Conservation (phyloP, 2,329 filamentous ascomycete genomes). For the Alternaria hordeiaustralica region DNA sequence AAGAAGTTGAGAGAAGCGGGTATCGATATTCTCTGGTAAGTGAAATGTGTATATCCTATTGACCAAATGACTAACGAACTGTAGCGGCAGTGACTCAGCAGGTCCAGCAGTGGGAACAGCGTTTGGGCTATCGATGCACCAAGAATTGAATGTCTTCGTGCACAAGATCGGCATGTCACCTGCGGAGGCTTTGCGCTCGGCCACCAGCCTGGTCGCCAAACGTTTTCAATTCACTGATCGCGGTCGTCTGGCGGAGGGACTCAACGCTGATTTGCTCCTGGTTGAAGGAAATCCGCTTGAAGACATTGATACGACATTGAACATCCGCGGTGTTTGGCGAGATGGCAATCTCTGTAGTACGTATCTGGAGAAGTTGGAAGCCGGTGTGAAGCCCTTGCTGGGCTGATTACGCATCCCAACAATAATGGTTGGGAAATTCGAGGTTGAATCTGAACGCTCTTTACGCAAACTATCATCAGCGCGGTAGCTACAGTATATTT, state of each 20-base stretch:
- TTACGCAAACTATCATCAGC: too few species aligned
- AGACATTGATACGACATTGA: slow-evolving; percentile 50
- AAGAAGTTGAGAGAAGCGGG: slow-evolving; percentile 48
- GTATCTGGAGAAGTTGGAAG: slow-evolving; percentile 27
- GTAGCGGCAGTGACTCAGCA: slow-evolving; percentile 53
- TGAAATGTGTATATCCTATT: neutral
- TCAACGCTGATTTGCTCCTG: slow-evolving; percentile 53
- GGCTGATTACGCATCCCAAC: neutral
- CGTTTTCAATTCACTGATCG: slow-evolving; percentile 52
- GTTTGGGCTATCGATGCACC: slow-evolving; percentile 52
- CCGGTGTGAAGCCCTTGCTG: neutral
- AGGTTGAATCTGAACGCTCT: neutral
- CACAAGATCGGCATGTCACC: slow-evolving; percentile 52
- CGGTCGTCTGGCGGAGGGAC: slow-evolving; percentile 48
- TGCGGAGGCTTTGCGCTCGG: slow-evolving; percentile 49
- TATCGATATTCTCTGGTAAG: slow-evolving; percentile 51
- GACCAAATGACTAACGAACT: slow-evolving; percentile 5
- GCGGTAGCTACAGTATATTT: too few species aligned
- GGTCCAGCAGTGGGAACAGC: slow-evolving; percentile 53
- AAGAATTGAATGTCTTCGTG: slow-evolving; percentile 53
- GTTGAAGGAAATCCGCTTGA: slow-evolving; percentile 54
- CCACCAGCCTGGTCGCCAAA: slow-evolving; percentile 50
- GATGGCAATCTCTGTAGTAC: slow-evolving; percentile 42
- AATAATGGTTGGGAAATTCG: neutral
- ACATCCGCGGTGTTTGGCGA: slow-evolving; percentile 55